A percentile compares a stretch with the other conserved stretches of the same genome.
Evolutionary conservation across 257 asterid genomes (phyloP).

Genomic region (Primulina eburnea): DNA sequence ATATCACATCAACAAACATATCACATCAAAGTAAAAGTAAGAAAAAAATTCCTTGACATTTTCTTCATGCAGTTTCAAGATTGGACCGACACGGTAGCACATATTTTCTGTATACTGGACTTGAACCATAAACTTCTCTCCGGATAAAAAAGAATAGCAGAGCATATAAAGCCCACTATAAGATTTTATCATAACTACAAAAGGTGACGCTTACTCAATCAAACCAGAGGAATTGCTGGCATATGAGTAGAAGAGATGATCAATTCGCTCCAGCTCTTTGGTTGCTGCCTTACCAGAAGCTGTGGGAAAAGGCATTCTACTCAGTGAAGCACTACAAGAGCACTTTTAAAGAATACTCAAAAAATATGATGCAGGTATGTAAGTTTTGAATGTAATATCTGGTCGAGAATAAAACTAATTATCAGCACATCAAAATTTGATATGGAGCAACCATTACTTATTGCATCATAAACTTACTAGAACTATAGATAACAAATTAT

Average conservation of each 20-base stretch:
- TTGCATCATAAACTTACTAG: not conserved
- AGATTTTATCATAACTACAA: conserved; percentile 9
- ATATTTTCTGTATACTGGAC: not conserved
- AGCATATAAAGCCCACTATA: not conserved
- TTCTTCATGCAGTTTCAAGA: conserved; percentile 5
- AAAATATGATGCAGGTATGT: not conserved
- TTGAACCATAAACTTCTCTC: not conserved
- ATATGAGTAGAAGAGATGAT: conserved; percentile 57
- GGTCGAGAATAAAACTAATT: not conserved
- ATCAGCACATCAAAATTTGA: not conserved
- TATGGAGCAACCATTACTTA: too few relatives aligned
- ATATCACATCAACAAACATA: not conserved
- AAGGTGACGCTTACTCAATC: conserved; percentile 69
- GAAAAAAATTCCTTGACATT: not conserved
- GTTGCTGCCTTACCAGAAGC: conserved; percentile 64
- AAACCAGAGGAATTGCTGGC: conserved; percentile 41
- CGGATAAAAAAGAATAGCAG: not conserved
- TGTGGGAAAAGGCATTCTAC: conserved; percentile 30
- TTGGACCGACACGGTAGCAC: not conserved
- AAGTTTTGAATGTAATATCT: not conserved
- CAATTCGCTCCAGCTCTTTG: conserved; percentile 55
- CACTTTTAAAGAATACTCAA: not conserved
- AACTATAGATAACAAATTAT: not conserved
- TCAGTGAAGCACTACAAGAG: conserved; percentile 8
- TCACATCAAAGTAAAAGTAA: not conserved